Conservation (phyloP, 2,329 filamentous ascomycete species). For the Nothomitra cinnamomea region DNA sequence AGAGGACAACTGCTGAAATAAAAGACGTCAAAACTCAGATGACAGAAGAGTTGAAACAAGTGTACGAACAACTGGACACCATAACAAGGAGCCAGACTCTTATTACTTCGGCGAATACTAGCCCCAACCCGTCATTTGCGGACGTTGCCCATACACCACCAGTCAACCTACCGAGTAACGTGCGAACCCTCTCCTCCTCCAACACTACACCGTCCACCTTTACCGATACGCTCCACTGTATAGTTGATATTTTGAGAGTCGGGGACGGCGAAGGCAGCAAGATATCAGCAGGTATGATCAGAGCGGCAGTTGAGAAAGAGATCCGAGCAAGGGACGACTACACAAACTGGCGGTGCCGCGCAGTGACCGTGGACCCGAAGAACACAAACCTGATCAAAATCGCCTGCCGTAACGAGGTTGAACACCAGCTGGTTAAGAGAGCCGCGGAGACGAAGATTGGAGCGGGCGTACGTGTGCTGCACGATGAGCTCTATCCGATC, state of each 20-base stretch:
- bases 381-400: constrained; percentile 10
- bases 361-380: constrained; percentile 9
- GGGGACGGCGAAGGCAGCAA: constrained; percentile 7
- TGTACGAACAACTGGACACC: too few species aligned
- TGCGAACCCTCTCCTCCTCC: too few species aligned
- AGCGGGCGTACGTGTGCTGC: constrained; percentile 10
- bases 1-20: too few species aligned
- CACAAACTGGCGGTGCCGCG: constrained; percentile 9
- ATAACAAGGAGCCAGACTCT: too few species aligned
- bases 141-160: too few species aligned
- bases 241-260: constrained; percentile 8
- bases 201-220: too few species aligned
- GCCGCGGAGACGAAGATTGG: constrained; percentile 9
- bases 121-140: too few species aligned
- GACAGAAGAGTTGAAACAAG: too few species aligned
- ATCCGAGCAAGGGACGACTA: constrained; percentile 7
- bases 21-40: too few species aligned
- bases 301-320: constrained; percentile 7
- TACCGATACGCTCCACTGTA: constrained; percentile 10
- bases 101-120: too few species aligned
- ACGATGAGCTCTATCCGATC: constrained; percentile 14
- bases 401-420: constrained; percentile 12
- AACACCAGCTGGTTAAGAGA: constrained; percentile 12
- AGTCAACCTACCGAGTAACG: too few species aligned
- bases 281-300: constrained; percentile 6